Conservation (phyloP, 1,139 yeast species). For the Scheffersomyces stambukii region DNA sequence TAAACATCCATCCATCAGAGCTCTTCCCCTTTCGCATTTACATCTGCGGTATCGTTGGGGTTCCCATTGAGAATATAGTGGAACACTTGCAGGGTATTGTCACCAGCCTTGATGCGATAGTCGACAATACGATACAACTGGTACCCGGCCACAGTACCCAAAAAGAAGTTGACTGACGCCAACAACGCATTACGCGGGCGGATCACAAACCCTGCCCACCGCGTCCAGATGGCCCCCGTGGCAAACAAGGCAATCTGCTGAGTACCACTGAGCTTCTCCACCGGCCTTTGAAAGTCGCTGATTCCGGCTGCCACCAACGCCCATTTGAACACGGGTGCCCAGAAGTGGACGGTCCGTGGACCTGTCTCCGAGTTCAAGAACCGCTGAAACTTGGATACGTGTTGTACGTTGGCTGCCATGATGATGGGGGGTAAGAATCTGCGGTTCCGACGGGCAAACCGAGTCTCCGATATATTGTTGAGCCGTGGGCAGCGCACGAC, state of each 20-base stretch:
- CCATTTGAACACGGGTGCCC: slow-evolving; percentile 80
- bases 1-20: no score
- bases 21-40: no score
- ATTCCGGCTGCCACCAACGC: slow-evolving; percentile 86
- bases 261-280: slow-evolving; percentile 84
- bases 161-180: slow-evolving; percentile 92
- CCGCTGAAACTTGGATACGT: slow-evolving; percentile 61
- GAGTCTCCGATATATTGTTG: no score
- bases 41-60: no score
- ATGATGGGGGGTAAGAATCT: neutral
- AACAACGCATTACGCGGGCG: slow-evolving; percentile 81
- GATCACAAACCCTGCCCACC: slow-evolving; percentile 92
- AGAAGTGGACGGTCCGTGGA: slow-evolving; percentile 91
- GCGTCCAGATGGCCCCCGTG: slow-evolving; percentile 95
- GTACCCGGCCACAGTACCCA: slow-evolving; percentile 84
- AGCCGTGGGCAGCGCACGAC: no score
- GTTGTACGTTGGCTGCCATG: slow-evolving; percentile 44
- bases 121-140: slow-evolving; percentile 70
- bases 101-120: slow-evolving; percentile 54
- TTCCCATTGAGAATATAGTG: slow-evolving; percentile 59
- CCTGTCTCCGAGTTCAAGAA: slow-evolving; percentile 88
- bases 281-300: slow-evolving; percentile 83
- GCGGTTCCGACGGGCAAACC: no score
- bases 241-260: slow-evolving; percentile 88
- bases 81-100: slow-evolving; percentile 48